phyloP scores from a whole-genome alignment of 1,139 yeast genomes.

The Geotrichum aggregatum region DNA sequence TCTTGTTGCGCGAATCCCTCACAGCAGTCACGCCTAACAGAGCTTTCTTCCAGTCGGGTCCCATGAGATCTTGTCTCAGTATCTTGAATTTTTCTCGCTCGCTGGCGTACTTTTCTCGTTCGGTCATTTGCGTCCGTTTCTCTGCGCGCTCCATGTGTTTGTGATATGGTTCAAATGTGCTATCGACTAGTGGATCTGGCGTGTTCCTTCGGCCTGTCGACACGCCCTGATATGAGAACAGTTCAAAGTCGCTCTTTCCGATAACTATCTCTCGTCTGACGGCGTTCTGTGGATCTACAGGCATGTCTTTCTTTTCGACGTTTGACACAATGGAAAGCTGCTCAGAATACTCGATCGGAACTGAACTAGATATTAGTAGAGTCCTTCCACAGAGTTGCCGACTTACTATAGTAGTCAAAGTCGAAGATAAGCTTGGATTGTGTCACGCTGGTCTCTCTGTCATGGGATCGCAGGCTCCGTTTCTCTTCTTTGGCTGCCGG shows the following conservation, averaged over 20 bases:
- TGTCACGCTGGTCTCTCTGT: constrained; percentile 3
- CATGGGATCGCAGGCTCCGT: constrained; percentile 10
- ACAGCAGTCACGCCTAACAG: constrained; percentile 55
- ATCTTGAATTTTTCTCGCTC: constrained; percentile 51
- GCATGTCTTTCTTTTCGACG: neutral
- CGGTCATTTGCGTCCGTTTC: constrained; percentile 56
- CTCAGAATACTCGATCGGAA: constrained; percentile 8
- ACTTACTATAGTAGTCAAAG: constrained; percentile 9
- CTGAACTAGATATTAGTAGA: constrained; percentile 6
- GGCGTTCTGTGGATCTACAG: neutral
- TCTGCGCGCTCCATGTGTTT: constrained; percentile 65
- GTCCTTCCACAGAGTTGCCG: no score
- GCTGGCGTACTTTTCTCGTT: constrained; percentile 47
- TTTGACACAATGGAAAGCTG: neutral
- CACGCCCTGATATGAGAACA: constrained; percentile 16
- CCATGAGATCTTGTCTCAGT: constrained; percentile 47
- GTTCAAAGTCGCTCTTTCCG: constrained; percentile 12
- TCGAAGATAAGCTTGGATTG: constrained; percentile 8
- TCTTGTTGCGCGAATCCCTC: constrained; percentile 44
- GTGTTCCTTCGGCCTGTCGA: constrained; percentile 19
- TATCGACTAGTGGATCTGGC: constrained; percentile 16
- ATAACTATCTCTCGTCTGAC: neutral
- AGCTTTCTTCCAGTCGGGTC: constrained; percentile 53
- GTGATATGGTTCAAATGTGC: constrained; percentile 44
- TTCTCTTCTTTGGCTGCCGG: constrained; percentile 1